phyloP scores from a whole-genome alignment of 1,284 basidiomycete species.

The Dichomitus squalens region DNA sequence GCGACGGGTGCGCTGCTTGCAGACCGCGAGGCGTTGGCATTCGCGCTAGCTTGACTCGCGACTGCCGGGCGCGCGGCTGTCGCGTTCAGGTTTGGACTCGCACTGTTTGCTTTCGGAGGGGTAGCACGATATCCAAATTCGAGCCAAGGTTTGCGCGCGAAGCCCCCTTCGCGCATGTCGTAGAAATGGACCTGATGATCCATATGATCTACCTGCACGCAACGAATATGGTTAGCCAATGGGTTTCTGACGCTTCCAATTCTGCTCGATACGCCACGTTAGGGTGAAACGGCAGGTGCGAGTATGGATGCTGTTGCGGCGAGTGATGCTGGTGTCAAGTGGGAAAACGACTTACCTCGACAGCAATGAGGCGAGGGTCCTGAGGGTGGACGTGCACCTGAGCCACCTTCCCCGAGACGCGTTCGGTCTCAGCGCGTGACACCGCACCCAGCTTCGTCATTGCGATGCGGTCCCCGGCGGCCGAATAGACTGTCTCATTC shows the following conservation, averaged over 20 bases:
- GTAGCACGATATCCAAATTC: constrained; percentile 46
- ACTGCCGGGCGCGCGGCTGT: not conserved
- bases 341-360: constrained; percentile 44
- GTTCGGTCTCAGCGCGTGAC: constrained; percentile 28
- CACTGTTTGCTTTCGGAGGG: constrained; percentile 25
- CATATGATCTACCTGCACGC: constrained; percentile 47
- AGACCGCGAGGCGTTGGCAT: constrained; percentile 7
- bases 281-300: not conserved
- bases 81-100: constrained; percentile 19
- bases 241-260: not conserved
- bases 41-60: constrained; percentile 19
- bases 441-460: constrained; percentile 36
- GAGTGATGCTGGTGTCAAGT: not conserved
- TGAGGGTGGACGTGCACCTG: constrained; percentile 51
- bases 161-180: constrained; percentile 43
- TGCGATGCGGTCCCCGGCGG: constrained; percentile 36
- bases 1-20: constrained; percentile 5
- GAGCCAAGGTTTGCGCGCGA: constrained; percentile 42
- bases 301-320: not conserved
- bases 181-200: constrained; percentile 50
- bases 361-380: constrained; percentile 41
- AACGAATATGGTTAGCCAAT: constrained; percentile 9
- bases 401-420: constrained; percentile 39
- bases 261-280: constrained; percentile 1
- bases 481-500: constrained; percentile 38